phyloP scores from a whole-genome alignment of 345 rosid species.

The Fremontodendron californicum region DNA sequence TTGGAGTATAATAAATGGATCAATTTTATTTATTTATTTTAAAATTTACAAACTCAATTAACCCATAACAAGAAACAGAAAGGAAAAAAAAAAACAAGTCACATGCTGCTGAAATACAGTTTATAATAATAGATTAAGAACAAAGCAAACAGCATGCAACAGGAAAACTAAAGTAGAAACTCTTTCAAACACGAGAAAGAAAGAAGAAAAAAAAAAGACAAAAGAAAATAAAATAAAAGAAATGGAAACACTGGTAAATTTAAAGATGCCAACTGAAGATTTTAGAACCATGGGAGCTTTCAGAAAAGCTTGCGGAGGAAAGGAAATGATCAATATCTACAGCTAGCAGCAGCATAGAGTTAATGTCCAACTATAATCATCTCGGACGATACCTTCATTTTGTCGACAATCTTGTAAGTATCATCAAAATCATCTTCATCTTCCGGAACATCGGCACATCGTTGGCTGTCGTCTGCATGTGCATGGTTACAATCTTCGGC shows the following conservation, averaged over 20 bases:
- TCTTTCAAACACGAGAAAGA: background rate
- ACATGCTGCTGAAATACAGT: too few relatives aligned
- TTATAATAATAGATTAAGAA: too few relatives aligned
- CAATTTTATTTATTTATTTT: too few relatives aligned
- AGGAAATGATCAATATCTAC: too few relatives aligned
- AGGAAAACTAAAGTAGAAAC: background rate
- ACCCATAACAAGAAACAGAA: too few relatives aligned
- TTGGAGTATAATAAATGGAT: too few relatives aligned
- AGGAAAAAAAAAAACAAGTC: too few relatives aligned
- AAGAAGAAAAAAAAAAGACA: background rate
- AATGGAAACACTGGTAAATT: background rate
- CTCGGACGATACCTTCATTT: background rate
- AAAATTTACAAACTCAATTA: too few relatives aligned
- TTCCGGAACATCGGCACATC: background rate
- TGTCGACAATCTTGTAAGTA: background rate
- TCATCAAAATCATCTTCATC: constrained; percentile 12
- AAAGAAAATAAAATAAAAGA: too few relatives aligned
- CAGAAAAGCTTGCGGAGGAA: background rate
- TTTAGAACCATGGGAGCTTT: background rate
- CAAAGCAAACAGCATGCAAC: background rate
- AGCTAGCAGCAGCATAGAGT: background rate
- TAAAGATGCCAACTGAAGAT: background rate
- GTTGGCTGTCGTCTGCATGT: background rate
- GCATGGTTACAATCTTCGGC: background rate
- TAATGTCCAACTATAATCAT: background rate